Conservation (phyloP, 1,284 basidiomycete genomes). For the Pisolithus thermaeus region DNA sequence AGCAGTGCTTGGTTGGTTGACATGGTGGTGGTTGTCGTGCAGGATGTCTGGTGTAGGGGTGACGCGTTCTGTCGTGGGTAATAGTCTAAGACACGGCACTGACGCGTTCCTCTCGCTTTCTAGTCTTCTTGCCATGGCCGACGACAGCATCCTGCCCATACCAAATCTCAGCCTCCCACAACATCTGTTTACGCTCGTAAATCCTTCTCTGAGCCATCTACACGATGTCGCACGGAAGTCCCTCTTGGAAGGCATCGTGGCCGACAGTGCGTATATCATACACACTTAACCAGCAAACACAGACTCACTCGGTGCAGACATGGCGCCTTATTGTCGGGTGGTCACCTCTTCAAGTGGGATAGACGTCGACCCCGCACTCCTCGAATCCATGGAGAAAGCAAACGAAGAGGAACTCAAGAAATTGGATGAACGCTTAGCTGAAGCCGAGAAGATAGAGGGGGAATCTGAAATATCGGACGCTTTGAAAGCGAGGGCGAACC, state of each 20-base stretch:
- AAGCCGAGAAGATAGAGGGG: conserved; percentile 88
- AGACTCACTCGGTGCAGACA: conserved; percentile 43
- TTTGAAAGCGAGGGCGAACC: conserved; percentile 80
- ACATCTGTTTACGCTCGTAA: conserved; percentile 69
- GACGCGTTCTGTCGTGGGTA: conserved; percentile 25
- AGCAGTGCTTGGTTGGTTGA: conserved; percentile 43
- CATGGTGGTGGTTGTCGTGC: conserved; percentile 10
- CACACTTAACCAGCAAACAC: too few relatives aligned
- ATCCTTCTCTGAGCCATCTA: conserved; percentile 52
- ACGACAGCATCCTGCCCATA: conserved; percentile 79
- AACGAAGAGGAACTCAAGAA: conserved; percentile 76
- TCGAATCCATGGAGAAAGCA: conserved; percentile 66
- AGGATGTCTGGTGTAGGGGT: conserved; percentile 8
- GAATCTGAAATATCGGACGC: conserved; percentile 92
- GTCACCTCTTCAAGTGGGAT: conserved; percentile 46
- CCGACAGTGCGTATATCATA: too few relatives aligned
- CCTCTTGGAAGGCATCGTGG: too few relatives aligned
- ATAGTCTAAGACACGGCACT: background rate
- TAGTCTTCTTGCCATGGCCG: conserved; percentile 59
- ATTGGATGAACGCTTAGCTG: conserved; percentile 75
- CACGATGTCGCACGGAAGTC: conserved; percentile 19
- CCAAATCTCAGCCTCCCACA: conserved; percentile 82
- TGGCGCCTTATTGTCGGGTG: conserved; percentile 40
- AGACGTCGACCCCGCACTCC: conserved; percentile 50
- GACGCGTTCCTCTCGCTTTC: background rate